Base-by-base conservation (phyloP, 108 stramenopile species). In the Nitzschia putrida region DNA sequence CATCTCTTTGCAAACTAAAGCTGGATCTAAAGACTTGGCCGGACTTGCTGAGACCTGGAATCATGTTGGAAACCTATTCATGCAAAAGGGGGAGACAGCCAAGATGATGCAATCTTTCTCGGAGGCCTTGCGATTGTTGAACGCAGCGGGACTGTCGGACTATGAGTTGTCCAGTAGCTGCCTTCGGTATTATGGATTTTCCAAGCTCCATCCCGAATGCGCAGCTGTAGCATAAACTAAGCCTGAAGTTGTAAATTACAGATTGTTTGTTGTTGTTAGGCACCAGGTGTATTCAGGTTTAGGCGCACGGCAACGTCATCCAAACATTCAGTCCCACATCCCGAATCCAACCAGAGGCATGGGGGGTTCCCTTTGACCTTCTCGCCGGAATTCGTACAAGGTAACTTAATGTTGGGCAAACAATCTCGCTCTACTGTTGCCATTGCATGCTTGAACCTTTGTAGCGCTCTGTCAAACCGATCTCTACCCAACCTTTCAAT, bases 141-240 rank as follows among this genome's bases (percentile, higher is more conserved):
- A 51, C 8, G 24, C 39, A 8, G 29, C 42, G 43, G 57, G 55
- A 16, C 29, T 57, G 13, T 68, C 72, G 12, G 61, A 63, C 16
- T 63, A 43, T 24, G 61, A 63, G 21, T 63, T 83, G 42, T 40
- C 54, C 37, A 80, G 83, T 20, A 72, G 72, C n/a, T 80, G 80
- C 23, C 78, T 72, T 52, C 79, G 82, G 54, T 83, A 79, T 59
- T 87, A 83, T 53, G 59, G 69, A 11, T 69, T 87, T 8, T 69
- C 75, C 24, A 83, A 80, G 69, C 64, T 74, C 34, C 78, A 86
- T 69, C 85, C 85, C 9, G 79, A 79, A 71, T 80, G 79, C 61
- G 85, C 85, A 43, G 70, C 85, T 21, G 68, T 70, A 11, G 81
- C 85, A 11, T 83, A 67, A 76, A 25, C 63, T 11, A 56, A 18